Evolutionary conservation across 257 asterid genomes (phyloP), one percentile per base, ranked within the genome.

Genomic region (Gentiana dahurica): DNA sequence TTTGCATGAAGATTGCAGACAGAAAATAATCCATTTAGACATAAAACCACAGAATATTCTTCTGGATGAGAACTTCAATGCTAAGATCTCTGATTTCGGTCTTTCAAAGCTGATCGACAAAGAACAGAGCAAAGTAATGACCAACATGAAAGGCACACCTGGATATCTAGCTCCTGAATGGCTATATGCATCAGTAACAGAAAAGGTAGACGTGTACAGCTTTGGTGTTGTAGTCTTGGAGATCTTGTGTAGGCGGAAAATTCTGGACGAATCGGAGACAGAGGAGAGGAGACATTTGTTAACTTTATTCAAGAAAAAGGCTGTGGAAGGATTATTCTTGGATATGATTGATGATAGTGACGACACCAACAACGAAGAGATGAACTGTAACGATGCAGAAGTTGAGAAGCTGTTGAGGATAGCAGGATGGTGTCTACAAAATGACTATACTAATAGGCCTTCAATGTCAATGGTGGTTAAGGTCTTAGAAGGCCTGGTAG

Each of bases 31-130:
- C 36, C 75, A 70, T 53, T 53, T 70, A 6, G 75, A 70, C 43
- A 51, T 70, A 13, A 70, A 69, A 37, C 74, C 73, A 12, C 73
- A 65, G 47, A 68, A 68, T 61, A 68, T 68, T 50, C 65, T 68
- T 0, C 4, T 70, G 6, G 75, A 70, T 52, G 71, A 65, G 9
- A 44, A 58, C 10, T 55, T 47, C 63, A 66, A 71, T 0, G 77
- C 77, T 41, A 71, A 71, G 34, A 41, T 71, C 0, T 43, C 77
- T 4, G 77, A 71, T 12, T 71, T 71, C 53, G 76, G 76, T 36
- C 69, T 71, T 12, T 38, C 76, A 24, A 71, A 71, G 54, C 68
- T 71, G 8, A 65, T 71, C 10, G 65, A 39, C 8, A 59, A 68
- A 50, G 60, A 71, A 34, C 65, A 61, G 55, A 66, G 72, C 61